phyloP scores from a whole-genome alignment of 129 eudicot genomes.

The Saposhnikovia divaricata region DNA sequence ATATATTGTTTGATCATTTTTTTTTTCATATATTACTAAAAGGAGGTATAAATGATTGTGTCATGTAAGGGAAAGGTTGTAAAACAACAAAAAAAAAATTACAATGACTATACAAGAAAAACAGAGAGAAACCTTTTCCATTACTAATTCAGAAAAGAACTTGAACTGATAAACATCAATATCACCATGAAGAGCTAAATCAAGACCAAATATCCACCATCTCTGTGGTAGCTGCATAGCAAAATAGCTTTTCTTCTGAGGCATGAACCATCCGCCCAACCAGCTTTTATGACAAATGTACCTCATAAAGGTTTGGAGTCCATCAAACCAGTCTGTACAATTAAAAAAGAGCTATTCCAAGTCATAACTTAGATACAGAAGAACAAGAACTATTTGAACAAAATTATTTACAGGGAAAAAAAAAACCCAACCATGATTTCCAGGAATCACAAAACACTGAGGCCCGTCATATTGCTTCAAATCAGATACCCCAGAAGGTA shows the following conservation, averaged over 20 bases:
- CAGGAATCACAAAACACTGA: constrained; percentile 91
- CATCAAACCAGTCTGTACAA: constrained; percentile 95
- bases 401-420: background rate
- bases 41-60: background rate
- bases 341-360: background rate
- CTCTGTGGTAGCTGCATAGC: constrained; percentile 86
- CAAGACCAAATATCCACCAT: constrained; percentile 99
- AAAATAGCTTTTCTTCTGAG: constrained; percentile 92
- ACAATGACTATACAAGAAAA: background rate
- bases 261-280: constrained; percentile 99
- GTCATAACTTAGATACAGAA: constrained; percentile 7
- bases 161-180: constrained; percentile 93
- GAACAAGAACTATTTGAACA: background rate
- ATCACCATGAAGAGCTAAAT: constrained; percentile 90
- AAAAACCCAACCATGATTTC: constrained; percentile 76
- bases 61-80: background rate
- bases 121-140: constrained; percentile 54
- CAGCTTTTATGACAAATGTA: constrained; percentile 98
- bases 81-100: background rate
- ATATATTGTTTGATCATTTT: background rate
- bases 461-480: constrained; percentile 81
- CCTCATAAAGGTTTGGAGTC: constrained; percentile 93
- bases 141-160: constrained; percentile 74
- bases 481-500: constrained; percentile 67
- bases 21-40: background rate